A percentile compares a stretch with the other conserved stretches of the same genome.
Conservation (phyloP, 768 basidiomycete genomes). For the Leccinum barrowsii region DNA sequence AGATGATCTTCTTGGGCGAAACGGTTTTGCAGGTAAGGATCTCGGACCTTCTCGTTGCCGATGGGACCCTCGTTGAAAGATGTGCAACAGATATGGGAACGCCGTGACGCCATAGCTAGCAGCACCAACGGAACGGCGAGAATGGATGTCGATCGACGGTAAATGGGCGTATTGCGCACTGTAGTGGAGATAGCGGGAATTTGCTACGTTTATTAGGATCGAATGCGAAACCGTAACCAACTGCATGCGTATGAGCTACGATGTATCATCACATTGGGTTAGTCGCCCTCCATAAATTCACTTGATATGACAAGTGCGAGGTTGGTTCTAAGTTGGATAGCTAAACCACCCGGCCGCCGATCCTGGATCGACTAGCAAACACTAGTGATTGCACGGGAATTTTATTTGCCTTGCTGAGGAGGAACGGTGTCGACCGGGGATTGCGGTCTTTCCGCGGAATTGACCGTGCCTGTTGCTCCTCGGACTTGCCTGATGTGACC, state of each 20-base stretch:
- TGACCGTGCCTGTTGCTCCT: neutral
- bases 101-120: slow-evolving; percentile 32
- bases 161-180: slow-evolving; percentile 2
- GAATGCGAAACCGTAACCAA: slow-evolving; percentile 6
- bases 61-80: slow-evolving; percentile 12
- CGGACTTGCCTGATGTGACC: slow-evolving; percentile 11
- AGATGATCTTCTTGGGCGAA: slow-evolving; percentile 97
- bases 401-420: slow-evolving; percentile 12
- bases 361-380: neutral
- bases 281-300: slow-evolving; percentile 11
- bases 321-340: neutral
- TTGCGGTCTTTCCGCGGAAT: slow-evolving; percentile 5
- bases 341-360: neutral
- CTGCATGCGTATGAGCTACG: slow-evolving; percentile 5
- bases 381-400: neutral
- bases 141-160: slow-evolving; percentile 34
- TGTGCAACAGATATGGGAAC: slow-evolving; percentile 57
- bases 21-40: slow-evolving; percentile 82
- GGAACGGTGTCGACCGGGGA: neutral
- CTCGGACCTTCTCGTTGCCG: slow-evolving; percentile 2
- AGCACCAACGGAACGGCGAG: slow-evolving; percentile 16
- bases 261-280: slow-evolving; percentile 8
- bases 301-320: neutral
- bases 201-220: slow-evolving; percentile 21
- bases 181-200: slow-evolving; percentile 31